Evolutionary conservation across 495 filamentous ascomycete species (phyloP).

Genomic region (Tuber melanosporum): DNA sequence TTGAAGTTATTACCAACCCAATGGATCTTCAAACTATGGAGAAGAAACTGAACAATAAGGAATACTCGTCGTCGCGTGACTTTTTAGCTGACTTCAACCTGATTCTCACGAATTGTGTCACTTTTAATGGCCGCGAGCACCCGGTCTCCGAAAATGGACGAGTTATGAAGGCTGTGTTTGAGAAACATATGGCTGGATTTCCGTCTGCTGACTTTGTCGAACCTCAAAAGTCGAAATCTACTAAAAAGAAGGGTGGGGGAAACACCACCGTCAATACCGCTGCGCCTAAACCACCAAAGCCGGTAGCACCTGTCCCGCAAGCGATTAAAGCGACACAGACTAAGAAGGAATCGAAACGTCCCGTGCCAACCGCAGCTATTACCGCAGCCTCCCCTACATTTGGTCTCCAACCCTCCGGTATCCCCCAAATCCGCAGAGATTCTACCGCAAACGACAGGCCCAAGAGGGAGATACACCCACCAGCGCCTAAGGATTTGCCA

Average conservation of each 20-base stretch:
- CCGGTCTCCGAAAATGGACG: constrained; percentile 58
- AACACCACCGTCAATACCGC: constrained; percentile 45
- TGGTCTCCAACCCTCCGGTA: constrained; percentile 71
- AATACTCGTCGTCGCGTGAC: constrained; percentile 58
- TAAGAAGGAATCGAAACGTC: constrained; percentile 44
- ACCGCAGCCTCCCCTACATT: constrained; percentile 57
- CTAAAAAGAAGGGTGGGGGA: constrained; percentile 51
- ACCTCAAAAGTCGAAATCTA: constrained; percentile 48
- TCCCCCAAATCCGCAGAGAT: constrained; percentile 89
- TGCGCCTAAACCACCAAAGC: constrained; percentile 30
- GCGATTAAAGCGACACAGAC: constrained; percentile 37
- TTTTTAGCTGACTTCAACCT: constrained; percentile 65
- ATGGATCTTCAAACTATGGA: constrained; percentile 84
- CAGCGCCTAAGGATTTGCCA: constrained; percentile 75
- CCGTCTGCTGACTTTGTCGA: constrained; percentile 50
- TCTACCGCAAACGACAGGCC: constrained; percentile 70
- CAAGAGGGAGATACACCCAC: constrained; percentile 89
- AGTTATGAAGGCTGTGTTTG: constrained; percentile 57
- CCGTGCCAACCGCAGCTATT: constrained; percentile 50
- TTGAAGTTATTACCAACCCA: constrained; percentile 61
- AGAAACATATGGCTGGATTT: constrained; percentile 52
- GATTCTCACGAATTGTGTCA: constrained; percentile 65
- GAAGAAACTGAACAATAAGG: constrained; percentile 52
- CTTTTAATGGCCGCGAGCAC: constrained; percentile 78
- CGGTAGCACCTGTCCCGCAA: constrained; percentile 31